Evolutionary conservation across 371 early-diverging fungal genomes (phyloP), one percentile per base, ranked within the genome.

Genomic region (Blastocladiella emersonii): DNA sequence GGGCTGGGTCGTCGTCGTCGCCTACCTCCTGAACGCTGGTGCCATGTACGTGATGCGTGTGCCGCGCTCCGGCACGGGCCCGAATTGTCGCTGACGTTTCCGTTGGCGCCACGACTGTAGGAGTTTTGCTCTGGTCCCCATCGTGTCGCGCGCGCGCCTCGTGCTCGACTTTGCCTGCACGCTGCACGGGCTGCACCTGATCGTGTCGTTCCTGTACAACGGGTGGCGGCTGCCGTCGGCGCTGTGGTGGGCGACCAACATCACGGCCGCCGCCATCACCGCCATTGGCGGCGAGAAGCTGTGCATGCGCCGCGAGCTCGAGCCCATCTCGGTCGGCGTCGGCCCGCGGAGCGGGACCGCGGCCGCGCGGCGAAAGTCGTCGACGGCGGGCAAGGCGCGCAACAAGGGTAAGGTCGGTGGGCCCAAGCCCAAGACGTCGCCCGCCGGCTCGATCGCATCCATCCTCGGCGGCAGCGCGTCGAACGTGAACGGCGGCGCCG

Each of bases 81-180:
- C 5, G 48, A 34, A 3, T 5, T 67, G 23, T 45, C 68, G 39
- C 45, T 45, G 27, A n/a, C n/a, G 36, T 15, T 30, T 35, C 27
- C 64, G 41, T 2, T 37, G 2, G 56, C 44, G 21, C 59, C n/a
- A 32, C 0, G 49, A 66, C 37, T 35, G 66, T 43, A 25, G 27
- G 39, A 21, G 30, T 36, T 36, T 25, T 23, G 36, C 62, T 49
- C 64, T 84, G 12, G 79, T 88, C 60, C 65, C 79, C 37, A 79
- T 91, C 34, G 84, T 91, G n/a, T 81, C 88, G 61, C 80, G 92
- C 36, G 86, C 92, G 7, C 78, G 77, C 60, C 84, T 85, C 19
- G 86, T 89, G 25, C 81, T 89, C 36, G 92, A 92, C 70, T 92
- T 86, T 71, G 82, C 87, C 21, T 57, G 83, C 56, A 92, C 92